These are phyloP conservation scores for Populus simonii DNA, from an alignment of 345 rosid genomes.

Conservation along the genomic window DNA sequence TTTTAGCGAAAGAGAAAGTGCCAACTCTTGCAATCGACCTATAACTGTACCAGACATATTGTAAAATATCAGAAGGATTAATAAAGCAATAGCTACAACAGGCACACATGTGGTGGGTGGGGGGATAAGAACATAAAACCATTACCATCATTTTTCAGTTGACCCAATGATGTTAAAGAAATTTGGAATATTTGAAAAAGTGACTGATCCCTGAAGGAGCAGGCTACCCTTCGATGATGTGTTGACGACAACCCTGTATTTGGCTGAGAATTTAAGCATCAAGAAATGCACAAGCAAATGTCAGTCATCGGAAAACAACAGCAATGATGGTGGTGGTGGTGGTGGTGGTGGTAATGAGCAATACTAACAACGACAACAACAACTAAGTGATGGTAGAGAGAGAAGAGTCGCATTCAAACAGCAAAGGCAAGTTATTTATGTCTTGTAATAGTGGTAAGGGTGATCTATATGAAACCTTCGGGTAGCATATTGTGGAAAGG, in stretches of 20 bases:
- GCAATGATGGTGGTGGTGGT: not conserved
- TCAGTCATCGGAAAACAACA: constrained; percentile 18
- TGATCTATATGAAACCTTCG: not conserved
- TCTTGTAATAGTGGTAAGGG: not conserved
- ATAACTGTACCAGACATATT: constrained; percentile 45
- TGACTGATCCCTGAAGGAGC: constrained; percentile 89
- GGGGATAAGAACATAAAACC: not conserved
- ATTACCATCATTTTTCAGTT: constrained; percentile 92
- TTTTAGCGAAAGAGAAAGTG: constrained; percentile 91
- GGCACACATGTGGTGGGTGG: not conserved
- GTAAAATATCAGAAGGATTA: constrained; percentile 13
- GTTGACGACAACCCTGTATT: constrained; percentile 78
- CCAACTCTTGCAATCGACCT: constrained; percentile 82
- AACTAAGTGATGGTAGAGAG: not conserved
- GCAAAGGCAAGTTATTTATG: not conserved
- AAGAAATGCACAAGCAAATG: constrained; percentile 23
- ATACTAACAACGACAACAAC: not conserved
- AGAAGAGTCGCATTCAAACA: not conserved
- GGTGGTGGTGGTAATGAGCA: not conserved
- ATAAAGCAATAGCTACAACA: not conserved
- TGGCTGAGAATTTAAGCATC: constrained; percentile 46
- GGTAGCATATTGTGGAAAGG: not conserved
- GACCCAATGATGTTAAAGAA: constrained; percentile 79
- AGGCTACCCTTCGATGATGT: constrained; percentile 85
- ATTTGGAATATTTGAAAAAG: constrained; percentile 92